Evolutionary conservation across 2,329 filamentous ascomycete genomes (phyloP).

Genomic region (Fusarium sororula): DNA sequence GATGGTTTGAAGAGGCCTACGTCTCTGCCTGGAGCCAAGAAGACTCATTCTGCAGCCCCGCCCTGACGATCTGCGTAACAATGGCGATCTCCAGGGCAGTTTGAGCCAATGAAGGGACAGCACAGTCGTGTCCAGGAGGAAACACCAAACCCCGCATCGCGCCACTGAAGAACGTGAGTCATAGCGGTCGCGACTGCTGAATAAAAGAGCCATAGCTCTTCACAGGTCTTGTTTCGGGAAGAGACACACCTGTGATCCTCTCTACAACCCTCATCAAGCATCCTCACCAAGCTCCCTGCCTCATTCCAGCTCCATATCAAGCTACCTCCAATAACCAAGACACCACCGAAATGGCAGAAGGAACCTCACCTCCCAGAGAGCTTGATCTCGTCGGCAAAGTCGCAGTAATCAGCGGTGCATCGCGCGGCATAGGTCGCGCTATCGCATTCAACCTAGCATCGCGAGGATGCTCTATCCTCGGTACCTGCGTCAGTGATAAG

Average conservation of each 20-base stretch:
- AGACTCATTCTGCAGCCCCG: neutral
- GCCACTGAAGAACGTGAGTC: neutral
- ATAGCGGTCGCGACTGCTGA: neutral
- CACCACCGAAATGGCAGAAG: neutral
- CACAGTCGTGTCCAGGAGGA: neutral
- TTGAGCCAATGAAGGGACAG: neutral
- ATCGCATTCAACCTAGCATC: constrained; percentile 42
- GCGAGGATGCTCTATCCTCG: constrained; percentile 45
- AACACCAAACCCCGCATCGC: neutral
- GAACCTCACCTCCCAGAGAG: neutral
- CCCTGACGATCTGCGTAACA: neutral
- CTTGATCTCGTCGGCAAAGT: constrained; percentile 29
- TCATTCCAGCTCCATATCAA: fast-evolving
- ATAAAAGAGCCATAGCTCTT: neutral
- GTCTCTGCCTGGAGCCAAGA: neutral
- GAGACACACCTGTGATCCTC: fast-evolving
- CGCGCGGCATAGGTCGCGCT: constrained; percentile 41
- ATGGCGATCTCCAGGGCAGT: neutral
- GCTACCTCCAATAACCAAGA: neutral
- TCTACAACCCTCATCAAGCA: fast-evolving
- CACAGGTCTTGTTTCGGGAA: fast-evolving
- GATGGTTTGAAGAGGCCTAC: fast-evolving
- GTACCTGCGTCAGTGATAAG: constrained; percentile 41
- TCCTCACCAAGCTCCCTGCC: fast-evolving
- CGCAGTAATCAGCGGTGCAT: constrained; percentile 34